Evolutionary conservation across 768 basidiomycete species (phyloP), one percentile per base, ranked within the genome.

Genomic region (Inosperma sp.): DNA sequence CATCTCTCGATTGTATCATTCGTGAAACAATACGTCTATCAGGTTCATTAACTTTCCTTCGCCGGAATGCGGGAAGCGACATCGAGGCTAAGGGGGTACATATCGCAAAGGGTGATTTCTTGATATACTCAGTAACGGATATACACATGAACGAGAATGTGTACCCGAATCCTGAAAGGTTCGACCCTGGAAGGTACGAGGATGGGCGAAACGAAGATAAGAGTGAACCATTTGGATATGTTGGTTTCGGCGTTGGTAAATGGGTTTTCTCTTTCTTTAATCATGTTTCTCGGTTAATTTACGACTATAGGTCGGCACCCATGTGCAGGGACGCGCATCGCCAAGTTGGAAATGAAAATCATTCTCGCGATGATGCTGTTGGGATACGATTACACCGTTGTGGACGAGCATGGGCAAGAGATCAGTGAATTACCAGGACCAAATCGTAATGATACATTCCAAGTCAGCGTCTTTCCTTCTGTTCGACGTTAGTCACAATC

Each of bases 191-290:
- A 2, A 55, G 74, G 26, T 74, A 60, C 40, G 48, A 48, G 2
- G 49, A 57, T 12, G 68, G 63, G 3, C 52, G 68, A 7, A 67
- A 67, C 21, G 72, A 74, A 31, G 71, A 71, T 44, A 68, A 61
- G 57, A 68, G 67, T 25, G 66, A 51, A 3, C 29, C 60, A 0
- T 66, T 65, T 44, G 60, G 59, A 7, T 75, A 60, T 54, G 31
- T 74, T 5, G 73, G 66, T 4, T 75, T 72, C 72, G 74, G 73
- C 35, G 68, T 61, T 22, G 73, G 73, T 70, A 45, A 52, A 64
- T 54, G 44, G 1, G 1, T 42, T 46, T 30, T 34, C n/a, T n/a
- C n/a, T n/a, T n/a, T n/a, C 31, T 47, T 45, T 5, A 6, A 4
- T 31, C 23, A 13, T 12, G 14, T 30, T 9, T 17, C 22, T 44